Base-by-base conservation (phyloP, 345 rosid genomes). In the Eucalyptus dawsonii region DNA sequence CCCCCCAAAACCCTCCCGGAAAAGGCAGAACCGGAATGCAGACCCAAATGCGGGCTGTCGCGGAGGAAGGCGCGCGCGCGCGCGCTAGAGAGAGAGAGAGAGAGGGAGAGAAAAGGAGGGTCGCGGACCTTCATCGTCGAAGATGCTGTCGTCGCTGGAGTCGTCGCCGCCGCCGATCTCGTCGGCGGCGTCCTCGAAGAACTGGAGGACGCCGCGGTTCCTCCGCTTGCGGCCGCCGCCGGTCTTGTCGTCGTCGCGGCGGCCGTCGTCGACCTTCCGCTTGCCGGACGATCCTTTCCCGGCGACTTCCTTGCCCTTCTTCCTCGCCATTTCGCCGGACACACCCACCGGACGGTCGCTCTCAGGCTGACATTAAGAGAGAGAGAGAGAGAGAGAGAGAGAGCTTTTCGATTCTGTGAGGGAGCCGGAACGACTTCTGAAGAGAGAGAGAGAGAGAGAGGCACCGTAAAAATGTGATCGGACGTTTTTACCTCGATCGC, bases 151-250 rank as follows among this genome's bases (percentile, higher is more conserved):
- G 50, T 91, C 95, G 65, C 95, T 93, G 37, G 91, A 86, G 50
- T 86, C 88, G 69, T n/a, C 90, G 21, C 91, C 94, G 37, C 88
- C 92, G 89, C 91, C 93, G 62, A 90, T 93, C 58, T 91, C 92
- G 45, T 87, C 96, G 19, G 96, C 94, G 17, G 93, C 85, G 67
- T 95, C 98, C 60, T 96, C 96, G 88, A 96, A 92, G 92, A 96
- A 96, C 92, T 93, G 95, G 86, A 96, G 94, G 50, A 95, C 95
- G 11, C 86, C 91, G n/a, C 91, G 92, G 53, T 91, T 92, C 89
- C 89, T 94, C 89, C 93, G 92, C 90, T 93, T 94, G 29, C 72
- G 90, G 37, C 87, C 86, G 50, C 91, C 91, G 56, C 89, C 86
- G 47, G 93, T 88, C 58, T 88, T 88, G 51, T 92, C 93, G 44